Evolutionary conservation across 2,329 filamentous ascomycete genomes (phyloP).

Genomic region (Paraphoma chrysanthemicola): DNA sequence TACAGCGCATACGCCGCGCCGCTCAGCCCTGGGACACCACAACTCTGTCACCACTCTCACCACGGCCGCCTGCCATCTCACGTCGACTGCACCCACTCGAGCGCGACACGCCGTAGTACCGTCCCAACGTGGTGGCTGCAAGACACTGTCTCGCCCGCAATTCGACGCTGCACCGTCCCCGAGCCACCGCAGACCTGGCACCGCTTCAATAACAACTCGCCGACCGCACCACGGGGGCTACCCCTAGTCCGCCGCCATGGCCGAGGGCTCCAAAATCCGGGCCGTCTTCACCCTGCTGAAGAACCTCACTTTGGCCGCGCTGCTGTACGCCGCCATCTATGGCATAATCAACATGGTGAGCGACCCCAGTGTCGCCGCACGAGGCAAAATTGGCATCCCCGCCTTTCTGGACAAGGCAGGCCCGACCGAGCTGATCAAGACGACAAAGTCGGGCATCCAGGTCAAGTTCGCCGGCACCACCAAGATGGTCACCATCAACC

Average conservation of each 20-base stretch:
- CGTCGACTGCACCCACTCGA: not conserved
- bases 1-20: conserved; percentile 1
- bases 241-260: conserved; percentile 37
- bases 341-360: conserved; percentile 50
- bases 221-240: conserved; percentile 21
- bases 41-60: not conserved
- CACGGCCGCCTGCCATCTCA: not conserved
- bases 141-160: not conserved
- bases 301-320: conserved; percentile 52
- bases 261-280: conserved; percentile 39
- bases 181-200: conserved; percentile 10
- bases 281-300: conserved; percentile 49
- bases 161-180: not conserved
- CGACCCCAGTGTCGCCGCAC: conserved; percentile 49
- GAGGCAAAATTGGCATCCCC: conserved; percentile 51
- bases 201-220: conserved; percentile 6
- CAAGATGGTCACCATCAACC: conserved; percentile 56
- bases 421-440: conserved; percentile 50
- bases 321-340: conserved; percentile 53
- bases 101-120: not conserved
- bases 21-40: not conserved
- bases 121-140: not conserved
- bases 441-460: conserved; percentile 49
- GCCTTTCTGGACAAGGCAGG: conserved; percentile 51
- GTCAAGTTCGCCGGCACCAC: conserved; percentile 53